Percentiles rank a stretch among this genome's conserved stretches.
Evolutionary conservation across 768 basidiomycete species (phyloP).

Genomic region (Tylopilus subfusipes): DNA sequence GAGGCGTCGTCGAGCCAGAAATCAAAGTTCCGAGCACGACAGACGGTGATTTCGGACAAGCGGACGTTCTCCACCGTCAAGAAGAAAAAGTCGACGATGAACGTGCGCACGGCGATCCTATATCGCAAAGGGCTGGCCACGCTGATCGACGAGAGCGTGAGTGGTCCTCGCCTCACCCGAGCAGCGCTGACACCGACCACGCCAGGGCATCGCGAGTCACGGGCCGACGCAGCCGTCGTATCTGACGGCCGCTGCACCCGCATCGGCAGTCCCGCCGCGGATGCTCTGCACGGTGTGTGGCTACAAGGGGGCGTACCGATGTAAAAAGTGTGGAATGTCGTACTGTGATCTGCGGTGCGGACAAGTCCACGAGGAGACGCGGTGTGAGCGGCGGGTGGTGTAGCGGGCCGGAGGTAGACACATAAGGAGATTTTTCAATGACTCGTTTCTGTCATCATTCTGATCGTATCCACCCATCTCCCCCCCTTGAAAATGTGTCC

Average conservation of each 20-base stretch:
- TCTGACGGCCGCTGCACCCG: conserved; percentile 61
- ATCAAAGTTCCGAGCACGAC: conserved; percentile 64
- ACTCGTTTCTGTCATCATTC: conserved; percentile 8
- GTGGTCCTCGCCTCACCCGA: conserved; percentile 26
- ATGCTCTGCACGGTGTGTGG: conserved; percentile 84
- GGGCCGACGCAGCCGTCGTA: conserved; percentile 61
- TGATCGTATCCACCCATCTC: background rate
- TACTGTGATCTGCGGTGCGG: conserved; percentile 77
- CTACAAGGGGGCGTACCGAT: conserved; percentile 78
- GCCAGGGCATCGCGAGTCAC: conserved; percentile 55
- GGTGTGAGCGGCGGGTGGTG: conserved; percentile 72
- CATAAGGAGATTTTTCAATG: background rate
- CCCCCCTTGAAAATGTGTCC: conserved; percentile 41
- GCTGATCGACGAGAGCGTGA: conserved; percentile 76
- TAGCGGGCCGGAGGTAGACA: conserved; percentile 24
- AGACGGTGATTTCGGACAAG: conserved; percentile 74
- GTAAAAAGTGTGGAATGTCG: conserved; percentile 70
- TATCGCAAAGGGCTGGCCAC: conserved; percentile 77
- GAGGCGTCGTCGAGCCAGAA: conserved; percentile 25
- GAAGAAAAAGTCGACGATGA: conserved; percentile 81
- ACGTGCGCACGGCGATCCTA: conserved; percentile 71
- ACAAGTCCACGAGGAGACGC: conserved; percentile 70
- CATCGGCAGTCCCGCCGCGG: conserved; percentile 61
- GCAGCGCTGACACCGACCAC: background rate
- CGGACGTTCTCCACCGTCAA: conserved; percentile 42